phyloP scores from a whole-genome alignment of 352 stramenopile species.

The Phytophthora kernoviae region DNA sequence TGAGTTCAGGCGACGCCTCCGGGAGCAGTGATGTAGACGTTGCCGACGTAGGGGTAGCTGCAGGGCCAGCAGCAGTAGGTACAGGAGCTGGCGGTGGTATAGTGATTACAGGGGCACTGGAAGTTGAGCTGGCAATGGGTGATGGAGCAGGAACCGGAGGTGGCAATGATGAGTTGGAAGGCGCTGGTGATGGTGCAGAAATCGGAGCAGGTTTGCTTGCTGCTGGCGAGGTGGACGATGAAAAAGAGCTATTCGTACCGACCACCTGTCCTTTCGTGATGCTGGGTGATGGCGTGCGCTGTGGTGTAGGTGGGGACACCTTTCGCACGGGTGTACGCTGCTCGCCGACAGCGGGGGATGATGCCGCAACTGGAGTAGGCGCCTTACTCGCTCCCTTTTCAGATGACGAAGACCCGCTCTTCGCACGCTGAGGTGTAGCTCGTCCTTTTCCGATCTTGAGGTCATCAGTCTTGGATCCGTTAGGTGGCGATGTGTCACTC shows the following conservation, averaged over 20 bases:
- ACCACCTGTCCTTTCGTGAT: slow-evolving; percentile 26
- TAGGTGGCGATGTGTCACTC: slow-evolving; percentile 45
- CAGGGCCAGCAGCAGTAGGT: slow-evolving; percentile 12
- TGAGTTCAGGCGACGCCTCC: slow-evolving; percentile 60
- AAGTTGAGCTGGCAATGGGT: slow-evolving; percentile 9
- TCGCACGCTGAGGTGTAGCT: slow-evolving; percentile 57
- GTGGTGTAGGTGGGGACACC: slow-evolving; percentile 41
- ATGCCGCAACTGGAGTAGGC: slow-evolving; percentile 31
- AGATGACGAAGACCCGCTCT: slow-evolving; percentile 45
- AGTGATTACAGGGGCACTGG: slow-evolving; percentile 4
- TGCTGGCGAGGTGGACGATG: slow-evolving; percentile 43
- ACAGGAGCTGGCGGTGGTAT: slow-evolving; percentile 19
- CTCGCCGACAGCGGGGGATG: slow-evolving; percentile 35
- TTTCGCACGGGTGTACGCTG: slow-evolving; percentile 36
- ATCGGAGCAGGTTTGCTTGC: slow-evolving; percentile 24
- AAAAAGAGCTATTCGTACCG: slow-evolving; percentile 31
- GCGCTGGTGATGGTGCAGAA: slow-evolving; percentile 26
- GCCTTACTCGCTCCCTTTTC: slow-evolving; percentile 39
- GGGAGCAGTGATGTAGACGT: slow-evolving; percentile 24
- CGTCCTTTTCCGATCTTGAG: slow-evolving; percentile 50
- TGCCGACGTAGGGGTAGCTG: slow-evolving; percentile 28
- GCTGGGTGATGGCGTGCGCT: slow-evolving; percentile 43
- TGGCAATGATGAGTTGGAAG: slow-evolving; percentile 33
- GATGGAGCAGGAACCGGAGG: slow-evolving; percentile 33
- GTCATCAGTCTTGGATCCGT: slow-evolving; percentile 46